Conservation (phyloP, 2,329 filamentous ascomycete species). For the Fusarium sp. region DNA sequence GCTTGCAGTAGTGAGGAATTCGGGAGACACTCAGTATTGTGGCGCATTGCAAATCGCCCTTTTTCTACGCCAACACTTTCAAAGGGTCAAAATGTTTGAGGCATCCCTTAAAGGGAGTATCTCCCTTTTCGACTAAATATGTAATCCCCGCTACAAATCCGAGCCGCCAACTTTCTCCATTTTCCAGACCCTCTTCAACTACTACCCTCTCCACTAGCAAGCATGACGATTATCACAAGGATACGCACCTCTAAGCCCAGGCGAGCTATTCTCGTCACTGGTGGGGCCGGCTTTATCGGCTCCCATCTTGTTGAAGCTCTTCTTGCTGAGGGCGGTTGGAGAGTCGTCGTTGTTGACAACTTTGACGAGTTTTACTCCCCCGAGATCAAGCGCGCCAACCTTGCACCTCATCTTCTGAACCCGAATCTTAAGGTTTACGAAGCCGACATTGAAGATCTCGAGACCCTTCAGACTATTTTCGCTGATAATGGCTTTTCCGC, state of each 20-base stretch:
- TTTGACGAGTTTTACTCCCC: constrained; percentile 19
- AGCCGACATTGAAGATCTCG: constrained; percentile 10
- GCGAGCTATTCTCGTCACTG: constrained; percentile 9
- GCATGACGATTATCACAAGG: constrained; percentile 17
- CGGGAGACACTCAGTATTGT: background rate
- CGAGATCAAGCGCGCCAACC: constrained; percentile 16
- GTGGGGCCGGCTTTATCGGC: constrained; percentile 20
- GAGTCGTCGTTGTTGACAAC: constrained; percentile 13
- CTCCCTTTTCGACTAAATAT: background rate
- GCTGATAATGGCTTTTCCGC: background rate
- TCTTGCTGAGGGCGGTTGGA: constrained; percentile 13
- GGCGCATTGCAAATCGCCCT: background rate
- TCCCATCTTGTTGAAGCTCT: constrained; percentile 19
- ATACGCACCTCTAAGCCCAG: background rate
- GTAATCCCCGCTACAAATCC: background rate
- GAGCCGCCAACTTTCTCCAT: background rate
- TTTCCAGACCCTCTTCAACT: background rate
- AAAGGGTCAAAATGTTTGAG: background rate
- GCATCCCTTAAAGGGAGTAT: background rate
- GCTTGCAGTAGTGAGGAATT: background rate
- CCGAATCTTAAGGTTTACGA: constrained; percentile 5
- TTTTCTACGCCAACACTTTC: background rate
- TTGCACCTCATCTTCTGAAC: constrained; percentile 2
- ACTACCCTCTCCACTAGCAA: background rate
- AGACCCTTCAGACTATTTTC: background rate